These are phyloP conservation scores for Lunularia cruciata DNA, from an alignment of 225 moss, liverwort and hornwort genomes.

Conservation along the genomic window DNA sequence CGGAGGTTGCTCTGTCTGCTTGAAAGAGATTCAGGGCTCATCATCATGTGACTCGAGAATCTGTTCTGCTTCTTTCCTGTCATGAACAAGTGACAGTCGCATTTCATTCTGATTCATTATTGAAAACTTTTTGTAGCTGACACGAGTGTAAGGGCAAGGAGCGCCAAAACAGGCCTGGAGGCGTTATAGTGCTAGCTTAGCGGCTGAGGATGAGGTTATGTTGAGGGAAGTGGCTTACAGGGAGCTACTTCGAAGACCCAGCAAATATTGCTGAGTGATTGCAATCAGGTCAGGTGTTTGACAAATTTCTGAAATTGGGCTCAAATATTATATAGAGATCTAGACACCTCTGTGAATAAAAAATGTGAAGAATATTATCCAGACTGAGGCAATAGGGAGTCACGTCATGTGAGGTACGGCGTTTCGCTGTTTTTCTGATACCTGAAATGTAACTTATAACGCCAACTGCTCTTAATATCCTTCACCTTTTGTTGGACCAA, in stretches of 20 bases:
- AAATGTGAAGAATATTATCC: not conserved
- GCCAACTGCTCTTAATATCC: too few relatives aligned
- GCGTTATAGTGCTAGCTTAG: not conserved
- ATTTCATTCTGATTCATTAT: not conserved
- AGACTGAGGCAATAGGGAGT: too few relatives aligned
- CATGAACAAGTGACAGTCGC: constrained; percentile 12
- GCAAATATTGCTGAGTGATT: too few relatives aligned
- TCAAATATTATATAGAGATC: not conserved
- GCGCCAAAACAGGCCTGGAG: not conserved
- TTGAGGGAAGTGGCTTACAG: not conserved
- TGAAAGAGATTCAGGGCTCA: not conserved
- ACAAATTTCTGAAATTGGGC: constrained; percentile 3
- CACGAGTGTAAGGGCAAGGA: not conserved
- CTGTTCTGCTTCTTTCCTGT: constrained; percentile 4
- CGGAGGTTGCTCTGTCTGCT: not conserved
- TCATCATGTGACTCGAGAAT: not conserved
- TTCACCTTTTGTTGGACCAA: too few relatives aligned
- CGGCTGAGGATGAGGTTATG: not conserved
- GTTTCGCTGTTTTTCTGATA: too few relatives aligned
- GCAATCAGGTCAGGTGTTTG: not conserved
- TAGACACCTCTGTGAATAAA: constrained; percentile 11
- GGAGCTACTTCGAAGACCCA: not conserved
- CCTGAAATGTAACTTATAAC: too few relatives aligned
- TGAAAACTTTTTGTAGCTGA: not conserved
- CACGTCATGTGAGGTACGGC: too few relatives aligned